These are phyloP conservation scores for Nicotiana obtusifolia DNA, from an alignment of 257 asterid species.

Conservation along the genomic window DNA sequence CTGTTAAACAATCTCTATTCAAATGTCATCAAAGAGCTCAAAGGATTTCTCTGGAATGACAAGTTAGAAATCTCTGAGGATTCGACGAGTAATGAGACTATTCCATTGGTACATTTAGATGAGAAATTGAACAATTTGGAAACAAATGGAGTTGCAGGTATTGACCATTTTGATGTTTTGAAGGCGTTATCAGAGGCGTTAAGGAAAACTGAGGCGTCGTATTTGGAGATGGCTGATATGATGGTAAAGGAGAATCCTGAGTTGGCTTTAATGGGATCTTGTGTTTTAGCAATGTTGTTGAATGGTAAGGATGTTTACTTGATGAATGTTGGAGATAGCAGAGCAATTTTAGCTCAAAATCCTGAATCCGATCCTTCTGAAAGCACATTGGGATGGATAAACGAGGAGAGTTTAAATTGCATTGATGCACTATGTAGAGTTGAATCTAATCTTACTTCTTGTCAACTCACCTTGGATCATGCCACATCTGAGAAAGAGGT, in stretches of 20 bases:
- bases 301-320: slow-evolving; percentile 76
- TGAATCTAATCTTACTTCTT: slow-evolving; percentile 46
- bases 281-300: slow-evolving; percentile 86
- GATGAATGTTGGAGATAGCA: slow-evolving; percentile 86
- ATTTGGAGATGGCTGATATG: slow-evolving; percentile 72
- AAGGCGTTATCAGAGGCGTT: slow-evolving; percentile 71
- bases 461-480: slow-evolving; percentile 84
- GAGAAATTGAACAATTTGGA: slow-evolving; percentile 10
- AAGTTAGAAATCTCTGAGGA: slow-evolving; percentile 32
- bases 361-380: slow-evolving; percentile 24
- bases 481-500: slow-evolving; percentile 73
- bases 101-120: slow-evolving; percentile 7
- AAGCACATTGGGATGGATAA: slow-evolving; percentile 15
- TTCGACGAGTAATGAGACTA: background rate
- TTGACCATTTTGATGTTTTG: slow-evolving; percentile 52
- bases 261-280: slow-evolving; percentile 86
- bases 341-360: slow-evolving; percentile 65
- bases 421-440: slow-evolving; percentile 42
- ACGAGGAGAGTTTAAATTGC: slow-evolving; percentile 17
- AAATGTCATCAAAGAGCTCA: slow-evolving; percentile 66
- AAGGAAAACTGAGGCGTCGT: slow-evolving; percentile 66
- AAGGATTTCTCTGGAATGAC: slow-evolving; percentile 61
- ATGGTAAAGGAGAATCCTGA: slow-evolving; percentile 81
- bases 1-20: slow-evolving; percentile 58
- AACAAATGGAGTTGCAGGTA: slow-evolving; percentile 12